phyloP scores from a whole-genome alignment of 2,329 filamentous ascomycete species.

The Graphilbum fragrans region DNA sequence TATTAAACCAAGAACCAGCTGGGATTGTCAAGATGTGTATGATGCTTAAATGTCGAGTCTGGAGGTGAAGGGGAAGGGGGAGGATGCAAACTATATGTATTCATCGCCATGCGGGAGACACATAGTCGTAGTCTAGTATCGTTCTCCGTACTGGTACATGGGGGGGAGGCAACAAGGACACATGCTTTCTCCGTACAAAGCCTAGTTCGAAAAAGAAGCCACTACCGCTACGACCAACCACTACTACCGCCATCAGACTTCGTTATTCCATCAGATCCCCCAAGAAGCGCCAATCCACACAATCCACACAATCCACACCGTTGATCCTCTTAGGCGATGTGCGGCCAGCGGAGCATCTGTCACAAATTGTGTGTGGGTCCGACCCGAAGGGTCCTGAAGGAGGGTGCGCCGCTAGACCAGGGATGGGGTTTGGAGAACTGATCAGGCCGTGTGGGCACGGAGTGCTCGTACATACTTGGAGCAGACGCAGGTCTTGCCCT shows the following conservation, averaged over 20 bases:
- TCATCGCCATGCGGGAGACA: constrained; percentile 24
- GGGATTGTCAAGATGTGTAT: constrained; percentile 14
- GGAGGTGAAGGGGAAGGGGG: constrained; percentile 16
- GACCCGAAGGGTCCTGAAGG: constrained; percentile 13
- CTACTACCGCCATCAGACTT: too few species aligned
- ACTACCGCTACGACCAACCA: too few species aligned
- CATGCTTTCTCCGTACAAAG: too few species aligned
- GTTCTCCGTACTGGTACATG: too few species aligned
- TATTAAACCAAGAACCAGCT: constrained; percentile 22
- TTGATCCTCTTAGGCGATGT: constrained; percentile 34
- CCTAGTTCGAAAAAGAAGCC: too few species aligned
- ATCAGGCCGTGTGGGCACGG: constrained; percentile 14
- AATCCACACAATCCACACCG: constrained; percentile 13
- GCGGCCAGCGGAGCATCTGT: constrained; percentile 31
- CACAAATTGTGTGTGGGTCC: constrained; percentile 43
- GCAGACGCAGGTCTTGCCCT: too few species aligned
- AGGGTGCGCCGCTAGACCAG: constrained; percentile 6
- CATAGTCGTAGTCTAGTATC: too few species aligned
- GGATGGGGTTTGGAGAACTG: constrained; percentile 15
- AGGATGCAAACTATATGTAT: constrained; percentile 31
- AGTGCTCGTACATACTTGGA: background rate
- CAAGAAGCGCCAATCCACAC: constrained; percentile 2
- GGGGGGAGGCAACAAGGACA: too few species aligned
- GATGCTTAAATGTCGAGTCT: background rate
- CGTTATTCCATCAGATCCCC: constrained; percentile 9